Percentiles rank a stretch among this genome's conserved stretches.
These are phyloP conservation scores for Senna siamea DNA, from an alignment of 306 rosid genomes.

Conservation along the genomic window DNA sequence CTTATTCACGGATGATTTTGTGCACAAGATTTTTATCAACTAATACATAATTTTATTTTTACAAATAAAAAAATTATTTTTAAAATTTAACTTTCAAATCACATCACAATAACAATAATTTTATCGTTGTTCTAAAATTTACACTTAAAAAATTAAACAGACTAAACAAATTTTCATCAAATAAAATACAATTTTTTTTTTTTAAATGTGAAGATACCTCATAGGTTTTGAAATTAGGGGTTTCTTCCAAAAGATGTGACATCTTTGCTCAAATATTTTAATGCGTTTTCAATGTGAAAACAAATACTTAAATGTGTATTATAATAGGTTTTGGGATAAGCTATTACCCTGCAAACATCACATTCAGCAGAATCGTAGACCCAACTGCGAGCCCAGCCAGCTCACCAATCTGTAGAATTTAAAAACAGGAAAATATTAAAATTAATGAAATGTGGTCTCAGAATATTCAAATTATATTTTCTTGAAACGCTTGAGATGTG, in stretches of 20 bases:
- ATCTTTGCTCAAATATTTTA: background rate
- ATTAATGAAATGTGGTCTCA: background rate
- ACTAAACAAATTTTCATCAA: no score
- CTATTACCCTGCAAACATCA: constrained; percentile 71
- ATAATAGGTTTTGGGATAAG: background rate
- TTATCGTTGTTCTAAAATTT: no score
- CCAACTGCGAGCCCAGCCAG: constrained; percentile 91
- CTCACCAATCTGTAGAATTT: constrained; percentile 70
- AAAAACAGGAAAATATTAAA: background rate
- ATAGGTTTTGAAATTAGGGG: no score
- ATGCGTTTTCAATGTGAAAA: background rate
- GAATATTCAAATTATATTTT: constrained; percentile 10
- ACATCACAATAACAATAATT: no score
- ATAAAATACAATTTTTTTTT: no score
- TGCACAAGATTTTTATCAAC: no score
- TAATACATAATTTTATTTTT: no score
- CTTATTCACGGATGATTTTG: no score
- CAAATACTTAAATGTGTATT: background rate
- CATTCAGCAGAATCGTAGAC: constrained; percentile 74
- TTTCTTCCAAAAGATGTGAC: background rate
- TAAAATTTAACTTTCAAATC: no score
- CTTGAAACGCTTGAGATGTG: constrained; percentile 12
- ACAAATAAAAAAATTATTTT: no score
- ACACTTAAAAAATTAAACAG: no score
- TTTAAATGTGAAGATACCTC: no score